Conservation (phyloP, 352 stramenopile genomes). For the Phytophthora aleatoria region DNA sequence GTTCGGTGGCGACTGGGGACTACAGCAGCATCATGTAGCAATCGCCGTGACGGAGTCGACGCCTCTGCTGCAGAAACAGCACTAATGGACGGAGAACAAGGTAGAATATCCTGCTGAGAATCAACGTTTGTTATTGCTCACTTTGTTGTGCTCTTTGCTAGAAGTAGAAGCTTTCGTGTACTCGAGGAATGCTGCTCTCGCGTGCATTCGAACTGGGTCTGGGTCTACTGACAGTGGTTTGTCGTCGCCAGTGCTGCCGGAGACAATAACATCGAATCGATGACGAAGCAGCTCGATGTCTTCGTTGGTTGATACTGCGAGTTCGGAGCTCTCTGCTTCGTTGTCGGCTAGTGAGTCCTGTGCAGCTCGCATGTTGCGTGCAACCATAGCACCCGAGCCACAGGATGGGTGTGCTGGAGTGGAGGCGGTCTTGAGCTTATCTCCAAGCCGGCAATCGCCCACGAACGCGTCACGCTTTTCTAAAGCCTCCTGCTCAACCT, state of each 20-base stretch:
- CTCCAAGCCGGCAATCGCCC: slow-evolving; percentile 56
- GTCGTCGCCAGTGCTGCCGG: slow-evolving; percentile 11
- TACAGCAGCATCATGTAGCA: slow-evolving; percentile 26
- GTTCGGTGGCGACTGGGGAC: slow-evolving; percentile 33
- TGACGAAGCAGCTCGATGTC: slow-evolving; percentile 32
- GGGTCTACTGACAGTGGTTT: slow-evolving; percentile 16
- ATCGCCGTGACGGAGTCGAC: slow-evolving; percentile 53
- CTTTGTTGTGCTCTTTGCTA: slow-evolving; percentile 10
- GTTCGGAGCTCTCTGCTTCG: slow-evolving; percentile 1
- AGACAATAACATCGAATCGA: slow-evolving; percentile 52
- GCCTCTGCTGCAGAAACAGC: slow-evolving; percentile 37
- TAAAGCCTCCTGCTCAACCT: slow-evolving; percentile 28
- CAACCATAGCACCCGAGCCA: slow-evolving; percentile 53
- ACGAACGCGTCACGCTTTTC: slow-evolving; percentile 45
- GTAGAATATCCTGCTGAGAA: slow-evolving; percentile 20
- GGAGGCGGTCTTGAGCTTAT: slow-evolving; percentile 44
- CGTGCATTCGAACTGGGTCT: slow-evolving; percentile 11
- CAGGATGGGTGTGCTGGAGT: slow-evolving; percentile 50
- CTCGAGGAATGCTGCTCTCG: slow-evolving; percentile 39
- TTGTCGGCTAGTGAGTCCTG: slow-evolving; percentile 12
- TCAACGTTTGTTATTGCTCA: slow-evolving; percentile 25
- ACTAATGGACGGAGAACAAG: slow-evolving; percentile 16
- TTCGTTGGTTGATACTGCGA: slow-evolving; percentile 1
- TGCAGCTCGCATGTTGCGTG: slow-evolving; percentile 47
- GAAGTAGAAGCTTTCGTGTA: slow-evolving; percentile 28